Base-by-base conservation (phyloP, 169 alveolate species). In the Plasmodium vivax region DNA sequence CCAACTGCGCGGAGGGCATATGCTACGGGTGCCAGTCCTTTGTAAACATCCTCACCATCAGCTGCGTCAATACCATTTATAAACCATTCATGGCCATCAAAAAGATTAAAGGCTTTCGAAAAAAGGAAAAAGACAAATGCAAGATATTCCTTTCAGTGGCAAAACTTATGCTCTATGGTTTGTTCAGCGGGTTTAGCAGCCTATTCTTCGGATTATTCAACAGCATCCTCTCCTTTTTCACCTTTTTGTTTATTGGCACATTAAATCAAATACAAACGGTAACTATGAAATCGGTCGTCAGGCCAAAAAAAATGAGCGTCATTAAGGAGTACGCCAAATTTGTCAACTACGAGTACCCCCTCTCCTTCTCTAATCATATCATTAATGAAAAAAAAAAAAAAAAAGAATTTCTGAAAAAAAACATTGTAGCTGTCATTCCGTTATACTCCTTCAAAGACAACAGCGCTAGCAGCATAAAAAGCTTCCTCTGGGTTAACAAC, bases 201-300 rank as follows among this genome's bases (percentile, higher is more conserved):
- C 94, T 75, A 30, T 93, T 82, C 82, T 95, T 45, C 90, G 97
- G 92, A 34, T 92, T 84, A 30, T 93, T 71, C 94, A 92, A 96
- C 43, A 87, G 97, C 36, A 47, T 95, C 30, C 85, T 96, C 38
- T 93, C 96, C 45, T 96, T 96, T 62, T 79, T 94, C 41, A 95
- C 97, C 8, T 85, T 96, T 74, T 19, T 94, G 12, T 92, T 92
- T 56, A 96, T 95, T 77, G 97, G 97, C 16, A 74, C 96, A 71
- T 77, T 96, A 93, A 94, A 96, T 62, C 97, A 96, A 93, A 96
- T 96, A 51, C 97, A 96, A 83, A 84, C 97, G n/a, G 94, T 95
- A 73, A 92, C 96, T 9, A 95, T 95, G 96, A 82, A 95, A 75
- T 95, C 97, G 1, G 96, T 96, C 32, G 93, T 96, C 23, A 81